Base-by-base conservation (phyloP, 106 monocot species). In the Triglochin maritima region DNA sequence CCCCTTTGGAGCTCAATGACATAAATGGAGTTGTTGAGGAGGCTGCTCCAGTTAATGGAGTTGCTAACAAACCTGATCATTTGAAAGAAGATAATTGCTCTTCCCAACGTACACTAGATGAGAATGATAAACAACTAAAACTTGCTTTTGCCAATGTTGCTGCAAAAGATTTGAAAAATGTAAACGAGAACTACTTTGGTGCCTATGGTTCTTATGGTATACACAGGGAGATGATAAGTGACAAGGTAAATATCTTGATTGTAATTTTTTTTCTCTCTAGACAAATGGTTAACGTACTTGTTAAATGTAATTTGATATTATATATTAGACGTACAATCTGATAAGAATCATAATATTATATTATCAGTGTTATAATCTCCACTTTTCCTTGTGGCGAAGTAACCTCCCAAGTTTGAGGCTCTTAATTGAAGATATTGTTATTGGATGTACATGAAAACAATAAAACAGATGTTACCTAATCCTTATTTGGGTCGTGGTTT, bases 151-250 rank as follows among this genome's bases (percentile, higher is more conserved):
- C 76, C 15, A 87, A 77, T 83, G 79, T 77, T 74, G 72, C 69
- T 81, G 80, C 81, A 69, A 77, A 65, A 58, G 73, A 81, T 66
- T 83, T 82, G n/a, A 86, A 83, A 68, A 79, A 66, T 69, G 82
- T 84, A 53, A 87, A 90, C 65, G 87, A 84, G 5, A 64, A 72
- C 29, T 98, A 98, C 65, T 98, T 98, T 77, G 92, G 92, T 56
- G 72, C 88, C 1, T 98, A 98, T 81, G 74, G 92, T 64, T 86
- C 92, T 4, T 98, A 92, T 68, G 82, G 98, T 17, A 92, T 98
- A 71, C 98, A 98, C 54, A 84, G 84, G 73, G 98, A 92, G 80
- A 98, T 98, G 98, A 75, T 98, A 44, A 81, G 98, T 41, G 98
- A 98, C 63, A 88, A 86, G 88, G 98, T 98, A 44, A 17, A 47